Evolutionary conservation across 1,284 basidiomycete species (phyloP), one percentile per base, ranked within the genome.

Genomic region (Crucibulum cyathiforme): DNA sequence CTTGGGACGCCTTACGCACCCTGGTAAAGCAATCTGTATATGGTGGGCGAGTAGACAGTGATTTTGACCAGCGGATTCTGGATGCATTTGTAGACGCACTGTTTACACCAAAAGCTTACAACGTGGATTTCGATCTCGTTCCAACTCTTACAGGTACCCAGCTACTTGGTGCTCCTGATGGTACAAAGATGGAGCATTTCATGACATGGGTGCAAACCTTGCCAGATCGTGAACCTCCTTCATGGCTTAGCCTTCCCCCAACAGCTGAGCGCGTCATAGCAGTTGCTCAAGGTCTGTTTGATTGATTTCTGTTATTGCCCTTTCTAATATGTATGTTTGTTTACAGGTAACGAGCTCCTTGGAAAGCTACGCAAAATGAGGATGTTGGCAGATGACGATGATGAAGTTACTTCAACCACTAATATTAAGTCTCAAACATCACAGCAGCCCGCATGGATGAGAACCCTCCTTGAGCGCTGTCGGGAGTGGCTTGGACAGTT

Each of bases 21-120:
- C 84, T 98, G 55, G 85, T 98, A 79, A 98, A 96, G 73, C 93
- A 98, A 74, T 95, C 95, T 1, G 93, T 98, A 17, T 98, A 98
- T 67, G 96, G 96, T 61, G 96, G 96, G 15, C 83, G 95, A 62
- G 83, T 97, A 56, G 96, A 98, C 78, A 96, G 94, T 62, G 94
- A 96, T 74, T 96, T 94, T 70, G 96, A 98, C 72, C 96, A 97
- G 72, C 83, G 85, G 62, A 90, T 97, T 57, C 83, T 98, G 36
- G 93, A 98, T 71, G 88, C 94, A 13, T 98, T 98, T 69, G 95
- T 98, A 34, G 93, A 97, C 67, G 85, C 83, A 12, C 82, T 98
- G 58, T 98, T 98, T 81, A 94, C 90, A 0, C 85, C 94, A 2
- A 76, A 82, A 19, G 92, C 96, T 0, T 98, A 97, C 75, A 95